phyloP scores from a whole-genome alignment of 345 rosid genomes.

The Barbarea vulgaris region DNA sequence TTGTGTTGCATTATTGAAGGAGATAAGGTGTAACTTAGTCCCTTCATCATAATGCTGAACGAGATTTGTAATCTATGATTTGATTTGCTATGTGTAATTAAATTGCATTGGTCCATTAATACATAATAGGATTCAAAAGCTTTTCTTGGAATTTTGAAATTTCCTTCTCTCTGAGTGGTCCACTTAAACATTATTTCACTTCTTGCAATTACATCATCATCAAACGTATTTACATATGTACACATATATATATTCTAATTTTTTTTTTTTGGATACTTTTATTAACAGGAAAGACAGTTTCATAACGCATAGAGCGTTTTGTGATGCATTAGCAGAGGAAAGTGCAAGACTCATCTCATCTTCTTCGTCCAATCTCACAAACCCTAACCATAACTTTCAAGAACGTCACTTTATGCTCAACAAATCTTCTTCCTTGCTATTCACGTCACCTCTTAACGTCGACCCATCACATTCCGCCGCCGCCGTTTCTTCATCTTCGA shows the following conservation, averaged over 20 bases:
- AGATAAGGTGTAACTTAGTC: constrained; percentile 45
- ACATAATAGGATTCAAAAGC: constrained; percentile 27
- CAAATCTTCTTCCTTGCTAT: constrained; percentile 20
- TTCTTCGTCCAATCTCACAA: constrained; percentile 37
- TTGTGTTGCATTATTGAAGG: constrained; percentile 29
- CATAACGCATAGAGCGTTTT: constrained; percentile 87
- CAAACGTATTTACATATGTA: background rate
- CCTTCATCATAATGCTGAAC: constrained; percentile 44
- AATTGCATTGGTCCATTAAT: constrained; percentile 25
- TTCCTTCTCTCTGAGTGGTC: constrained; percentile 32
- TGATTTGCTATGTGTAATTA: constrained; percentile 17
- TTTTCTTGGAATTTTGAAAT: constrained; percentile 39
- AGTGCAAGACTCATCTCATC: constrained; percentile 56
- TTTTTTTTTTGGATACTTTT: background rate
- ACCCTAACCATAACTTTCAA: constrained; percentile 49
- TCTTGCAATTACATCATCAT: constrained; percentile 38
- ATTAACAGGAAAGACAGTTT: constrained; percentile 79
- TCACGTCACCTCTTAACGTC: constrained; percentile 40
- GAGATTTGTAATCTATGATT: constrained; percentile 32
- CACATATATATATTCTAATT: background rate
- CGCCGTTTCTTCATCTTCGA: constrained; percentile 34
- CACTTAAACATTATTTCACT: constrained; percentile 12
- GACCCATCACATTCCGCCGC: constrained; percentile 38
- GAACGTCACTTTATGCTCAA: constrained; percentile 14
- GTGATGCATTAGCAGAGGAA: constrained; percentile 87